phyloP scores from a whole-genome alignment of 768 basidiomycete genomes.

The Boletus rex-veris region DNA sequence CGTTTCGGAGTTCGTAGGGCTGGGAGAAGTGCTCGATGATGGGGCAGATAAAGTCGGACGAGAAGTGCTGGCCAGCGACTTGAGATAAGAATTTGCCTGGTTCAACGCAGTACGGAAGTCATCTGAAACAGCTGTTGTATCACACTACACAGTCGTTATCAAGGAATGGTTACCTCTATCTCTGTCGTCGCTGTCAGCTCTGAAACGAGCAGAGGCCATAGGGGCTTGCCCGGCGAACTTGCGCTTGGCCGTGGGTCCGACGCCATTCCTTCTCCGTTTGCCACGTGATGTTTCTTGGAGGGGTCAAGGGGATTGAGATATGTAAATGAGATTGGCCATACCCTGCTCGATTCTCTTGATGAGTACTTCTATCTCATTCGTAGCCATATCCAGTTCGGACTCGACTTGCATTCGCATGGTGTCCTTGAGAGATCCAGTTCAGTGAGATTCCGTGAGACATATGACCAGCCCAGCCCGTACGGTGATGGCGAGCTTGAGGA shows the following conservation, averaged over 20 bases:
- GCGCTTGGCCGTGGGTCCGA: slow-evolving; percentile 27
- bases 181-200: slow-evolving; percentile 34
- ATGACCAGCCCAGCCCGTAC: slow-evolving; percentile 30
- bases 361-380: slow-evolving; percentile 66
- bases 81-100: slow-evolving; percentile 58
- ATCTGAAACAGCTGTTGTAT: slow-evolving; percentile 39
- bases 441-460: slow-evolving; percentile 7
- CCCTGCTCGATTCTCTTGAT: slow-evolving; percentile 48
- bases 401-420: slow-evolving; percentile 69
- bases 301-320: neutral
- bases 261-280: slow-evolving; percentile 29
- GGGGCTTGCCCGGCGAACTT: slow-evolving; percentile 35
- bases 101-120: slow-evolving; percentile 72
- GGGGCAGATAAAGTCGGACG: slow-evolving; percentile 35
- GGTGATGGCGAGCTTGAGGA: slow-evolving; percentile 64
- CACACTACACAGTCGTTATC: neutral
- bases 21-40: slow-evolving; percentile 36
- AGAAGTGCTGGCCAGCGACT: slow-evolving; percentile 48
- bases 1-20: slow-evolving; percentile 37
- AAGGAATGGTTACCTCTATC: slow-evolving; percentile 29
- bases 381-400: slow-evolving; percentile 73
- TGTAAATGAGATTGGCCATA: slow-evolving; percentile 9
- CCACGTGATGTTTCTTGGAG: slow-evolving; percentile 28
- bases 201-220: slow-evolving; percentile 23
- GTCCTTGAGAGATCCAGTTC: slow-evolving; percentile 39